Percentiles rank a stretch among this genome's conserved stretches.
Conservation (phyloP, 805 yeast species). For the Debaryomyces prosopidis region DNA sequence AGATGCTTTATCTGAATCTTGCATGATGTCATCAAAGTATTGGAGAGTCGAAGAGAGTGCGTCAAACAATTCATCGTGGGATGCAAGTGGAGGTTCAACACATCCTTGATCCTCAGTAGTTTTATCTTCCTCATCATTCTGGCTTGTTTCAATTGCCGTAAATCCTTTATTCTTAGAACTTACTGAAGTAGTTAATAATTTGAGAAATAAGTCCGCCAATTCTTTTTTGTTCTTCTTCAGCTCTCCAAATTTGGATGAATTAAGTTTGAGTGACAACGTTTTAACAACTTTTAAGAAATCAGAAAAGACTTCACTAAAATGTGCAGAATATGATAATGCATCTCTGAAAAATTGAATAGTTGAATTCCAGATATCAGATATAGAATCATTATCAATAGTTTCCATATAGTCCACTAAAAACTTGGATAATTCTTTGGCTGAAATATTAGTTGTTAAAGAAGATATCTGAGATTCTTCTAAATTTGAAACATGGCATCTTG, state of each 20-base stretch:
- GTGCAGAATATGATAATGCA: slow-evolving; percentile 44
- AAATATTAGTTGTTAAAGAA: slow-evolving; percentile 46
- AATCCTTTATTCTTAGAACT: slow-evolving; percentile 11
- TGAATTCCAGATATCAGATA: slow-evolving; percentile 75
- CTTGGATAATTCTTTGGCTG: slow-evolving; percentile 44
- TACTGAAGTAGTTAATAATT: slow-evolving; percentile 21
- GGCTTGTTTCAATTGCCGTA: slow-evolving; percentile 5
- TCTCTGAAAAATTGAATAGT: slow-evolving; percentile 62
- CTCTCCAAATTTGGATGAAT: slow-evolving; percentile 60
- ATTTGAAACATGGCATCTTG: slow-evolving; percentile 42
- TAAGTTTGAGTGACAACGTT: slow-evolving; percentile 55
- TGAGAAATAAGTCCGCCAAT: slow-evolving; percentile 38
- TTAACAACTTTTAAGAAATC: slow-evolving; percentile 53
- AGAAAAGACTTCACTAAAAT: slow-evolving; percentile 53
- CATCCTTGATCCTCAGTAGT: slow-evolving; percentile 10
- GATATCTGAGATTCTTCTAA: slow-evolving; percentile 40
- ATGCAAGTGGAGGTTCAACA: slow-evolving; percentile 11
- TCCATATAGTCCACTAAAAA: slow-evolving; percentile 63
- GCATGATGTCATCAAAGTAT: slow-evolving; percentile 41
- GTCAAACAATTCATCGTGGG: slow-evolving; percentile 45
- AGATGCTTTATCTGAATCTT: slow-evolving; percentile 63
- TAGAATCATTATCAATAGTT: slow-evolving; percentile 70
- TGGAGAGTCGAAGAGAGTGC: slow-evolving; percentile 33
- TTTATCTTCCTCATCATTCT: slow-evolving; percentile 8
- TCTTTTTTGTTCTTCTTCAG: slow-evolving; percentile 63